phyloP scores from a whole-genome alignment of 1,284 basidiomycete species.

The Naganishia sp. region DNA sequence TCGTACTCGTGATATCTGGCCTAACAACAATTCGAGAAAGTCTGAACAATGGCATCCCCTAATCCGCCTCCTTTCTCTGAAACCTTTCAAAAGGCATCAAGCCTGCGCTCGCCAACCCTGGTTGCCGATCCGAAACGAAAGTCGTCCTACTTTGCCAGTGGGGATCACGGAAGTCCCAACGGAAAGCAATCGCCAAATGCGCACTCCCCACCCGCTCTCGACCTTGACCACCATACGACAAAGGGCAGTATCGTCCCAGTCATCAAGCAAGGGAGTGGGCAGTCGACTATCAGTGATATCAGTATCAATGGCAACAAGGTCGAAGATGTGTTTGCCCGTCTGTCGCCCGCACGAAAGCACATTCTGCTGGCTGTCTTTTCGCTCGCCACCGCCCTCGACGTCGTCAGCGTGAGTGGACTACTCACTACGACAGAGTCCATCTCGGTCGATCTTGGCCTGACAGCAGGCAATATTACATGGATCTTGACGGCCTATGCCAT shows the following conservation, averaged over 20 bases:
- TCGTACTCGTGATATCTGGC: background rate
- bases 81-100: conserved; percentile 16
- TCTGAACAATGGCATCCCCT: conserved; percentile 8
- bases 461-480: conserved; percentile 28
- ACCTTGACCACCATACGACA: conserved; percentile 1
- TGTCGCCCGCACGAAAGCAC: conserved; percentile 10
- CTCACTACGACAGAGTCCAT: conserved; percentile 28
- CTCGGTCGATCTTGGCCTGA: conserved; percentile 19
- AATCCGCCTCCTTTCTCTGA: conserved; percentile 20
- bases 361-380: conserved; percentile 18
- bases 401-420: conserved; percentile 28
- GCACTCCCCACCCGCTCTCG: conserved; percentile 6
- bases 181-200: conserved; percentile 1
- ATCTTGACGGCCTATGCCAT: conserved; percentile 29
- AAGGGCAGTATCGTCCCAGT: background rate
- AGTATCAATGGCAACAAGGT: background rate
- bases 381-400: conserved; percentile 30
- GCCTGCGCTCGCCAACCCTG: conserved; percentile 8
- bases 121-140: conserved; percentile 16
- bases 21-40: background rate
- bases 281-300: background rate
- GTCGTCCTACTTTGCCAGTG: conserved; percentile 18
- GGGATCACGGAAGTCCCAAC: background rate
- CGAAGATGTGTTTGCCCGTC: conserved; percentile 17
- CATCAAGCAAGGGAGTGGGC: conserved; percentile 6